A percentile compares a stretch with the other conserved stretches of the same genome.
These are phyloP conservation scores for Fusarium xyrophilum DNA, from an alignment of 2,329 filamentous ascomycete species.

Conservation along the genomic window DNA sequence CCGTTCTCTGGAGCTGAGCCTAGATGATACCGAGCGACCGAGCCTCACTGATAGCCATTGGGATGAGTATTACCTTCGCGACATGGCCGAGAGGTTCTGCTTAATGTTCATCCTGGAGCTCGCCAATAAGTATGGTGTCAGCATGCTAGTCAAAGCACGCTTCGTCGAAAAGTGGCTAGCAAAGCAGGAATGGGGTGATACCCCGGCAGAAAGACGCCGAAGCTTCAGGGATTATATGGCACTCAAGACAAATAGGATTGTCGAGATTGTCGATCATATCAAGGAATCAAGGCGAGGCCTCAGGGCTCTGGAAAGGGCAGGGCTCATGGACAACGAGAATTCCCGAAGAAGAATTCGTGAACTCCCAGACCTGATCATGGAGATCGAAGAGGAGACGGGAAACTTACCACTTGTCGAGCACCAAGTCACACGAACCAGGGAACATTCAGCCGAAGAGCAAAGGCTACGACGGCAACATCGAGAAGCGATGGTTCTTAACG, in stretches of 20 bases:
- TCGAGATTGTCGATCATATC: constrained; percentile 59
- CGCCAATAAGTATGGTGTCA: constrained; percentile 64
- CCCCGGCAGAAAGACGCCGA: constrained; percentile 57
- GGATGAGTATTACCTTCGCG: constrained; percentile 69
- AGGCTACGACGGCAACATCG: constrained; percentile 76
- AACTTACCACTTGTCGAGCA: constrained; percentile 38
- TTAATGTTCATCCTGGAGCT: constrained; percentile 65
- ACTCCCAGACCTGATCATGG: constrained; percentile 46
- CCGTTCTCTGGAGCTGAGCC: constrained; percentile 64
- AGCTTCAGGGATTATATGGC: constrained; percentile 62
- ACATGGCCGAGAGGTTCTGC: constrained; percentile 66
- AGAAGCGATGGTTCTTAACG: constrained; percentile 90
- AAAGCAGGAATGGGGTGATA: constrained; percentile 72
- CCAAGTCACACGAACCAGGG: constrained; percentile 48
- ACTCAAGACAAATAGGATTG: constrained; percentile 58
- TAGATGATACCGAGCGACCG: constrained; percentile 58
- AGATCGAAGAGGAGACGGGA: constrained; percentile 42
- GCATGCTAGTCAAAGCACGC: constrained; percentile 65
- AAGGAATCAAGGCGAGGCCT: constrained; percentile 59
- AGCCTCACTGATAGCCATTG: constrained; percentile 62
- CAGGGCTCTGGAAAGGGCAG: constrained; percentile 59
- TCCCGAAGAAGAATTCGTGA: constrained; percentile 41
- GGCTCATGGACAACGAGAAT: constrained; percentile 50
- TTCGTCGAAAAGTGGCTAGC: constrained; percentile 78
- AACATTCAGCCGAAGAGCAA: constrained; percentile 71